Percentiles rank a stretch among this genome's conserved stretches.
These are phyloP conservation scores for Xanthoparmelia taractica DNA, from an alignment of 495 filamentous ascomycete species.

Conservation along the genomic window DNA sequence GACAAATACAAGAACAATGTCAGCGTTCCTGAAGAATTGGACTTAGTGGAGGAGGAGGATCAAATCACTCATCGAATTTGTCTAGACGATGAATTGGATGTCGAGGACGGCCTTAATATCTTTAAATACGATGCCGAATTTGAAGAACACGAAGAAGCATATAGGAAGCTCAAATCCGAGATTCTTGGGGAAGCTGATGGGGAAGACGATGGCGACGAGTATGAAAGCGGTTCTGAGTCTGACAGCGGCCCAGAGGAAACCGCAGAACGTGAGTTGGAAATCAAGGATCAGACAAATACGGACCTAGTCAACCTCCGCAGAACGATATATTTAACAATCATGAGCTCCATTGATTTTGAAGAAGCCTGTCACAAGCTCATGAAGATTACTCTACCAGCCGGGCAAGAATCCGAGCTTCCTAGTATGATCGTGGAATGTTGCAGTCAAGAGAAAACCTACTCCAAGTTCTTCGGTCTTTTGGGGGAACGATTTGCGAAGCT, in stretches of 20 bases:
- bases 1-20: constrained; percentile 94
- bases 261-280: constrained; percentile 70
- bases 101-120: constrained; percentile 79
- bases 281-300: constrained; percentile 95
- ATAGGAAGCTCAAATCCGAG: constrained; percentile 81
- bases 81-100: constrained; percentile 73
- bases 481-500: constrained; percentile 93
- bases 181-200: constrained; percentile 81
- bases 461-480: constrained; percentile 91
- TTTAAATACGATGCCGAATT: constrained; percentile 91
- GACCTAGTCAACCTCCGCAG: constrained; percentile 88
- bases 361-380: constrained; percentile 93
- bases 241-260: constrained; percentile 69
- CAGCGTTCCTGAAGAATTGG: constrained; percentile 83
- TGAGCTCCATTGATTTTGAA: constrained; percentile 89
- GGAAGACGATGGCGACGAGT: constrained; percentile 59
- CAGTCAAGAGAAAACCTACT: constrained; percentile 89
- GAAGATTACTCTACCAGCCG: constrained; percentile 82
- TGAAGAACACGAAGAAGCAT: constrained; percentile 85
- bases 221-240: constrained; percentile 61
- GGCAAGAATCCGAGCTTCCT: constrained; percentile 80
- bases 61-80: constrained; percentile 83
- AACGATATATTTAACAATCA: constrained; percentile 95
- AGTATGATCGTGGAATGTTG: constrained; percentile 97
- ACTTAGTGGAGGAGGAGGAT: constrained; percentile 94